These are phyloP conservation scores for Monilinia vaccinii-corymbosi DNA, from an alignment of 2,329 filamentous ascomycete genomes.

Conservation along the genomic window DNA sequence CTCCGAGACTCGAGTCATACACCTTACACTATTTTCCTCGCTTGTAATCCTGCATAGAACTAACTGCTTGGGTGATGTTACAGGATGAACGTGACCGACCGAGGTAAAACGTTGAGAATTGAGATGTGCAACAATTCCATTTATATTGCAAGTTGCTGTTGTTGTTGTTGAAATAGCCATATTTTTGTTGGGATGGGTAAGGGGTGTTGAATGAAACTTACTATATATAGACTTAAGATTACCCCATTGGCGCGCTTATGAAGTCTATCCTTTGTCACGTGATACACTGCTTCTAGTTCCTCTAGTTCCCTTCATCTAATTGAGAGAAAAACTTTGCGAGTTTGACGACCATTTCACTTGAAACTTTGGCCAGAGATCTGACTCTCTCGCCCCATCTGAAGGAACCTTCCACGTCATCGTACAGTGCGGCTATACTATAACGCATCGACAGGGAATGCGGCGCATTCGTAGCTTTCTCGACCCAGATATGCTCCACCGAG, in stretches of 20 bases:
- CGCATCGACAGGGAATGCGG: too few species aligned
- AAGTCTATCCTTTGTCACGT: too few species aligned
- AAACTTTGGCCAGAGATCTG: not conserved
- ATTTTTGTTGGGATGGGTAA: too few species aligned
- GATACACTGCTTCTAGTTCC: too few species aligned
- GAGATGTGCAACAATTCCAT: not conserved
- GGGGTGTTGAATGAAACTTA: too few species aligned
- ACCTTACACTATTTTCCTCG: not conserved
- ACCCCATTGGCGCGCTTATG: too few species aligned
- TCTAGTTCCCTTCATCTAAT: too few species aligned
- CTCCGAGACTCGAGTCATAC: conserved; percentile 9
- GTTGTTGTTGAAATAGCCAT: too few species aligned
- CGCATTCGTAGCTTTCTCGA: not conserved
- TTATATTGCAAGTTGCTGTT: too few species aligned
- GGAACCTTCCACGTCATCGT: not conserved
- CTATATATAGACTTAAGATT: too few species aligned
- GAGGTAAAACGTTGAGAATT: not conserved
- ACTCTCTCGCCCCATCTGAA: not conserved
- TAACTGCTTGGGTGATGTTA: not conserved
- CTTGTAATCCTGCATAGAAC: not conserved
- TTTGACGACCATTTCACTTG: not conserved
- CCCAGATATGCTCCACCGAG: not conserved
- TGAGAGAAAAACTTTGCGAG: not conserved
- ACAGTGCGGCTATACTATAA: not conserved
- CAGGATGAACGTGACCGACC: not conserved